Evolutionary conservation across 805 yeast genomes (phyloP).

Genomic region (Groenewaldozyma salmanticensis): DNA sequence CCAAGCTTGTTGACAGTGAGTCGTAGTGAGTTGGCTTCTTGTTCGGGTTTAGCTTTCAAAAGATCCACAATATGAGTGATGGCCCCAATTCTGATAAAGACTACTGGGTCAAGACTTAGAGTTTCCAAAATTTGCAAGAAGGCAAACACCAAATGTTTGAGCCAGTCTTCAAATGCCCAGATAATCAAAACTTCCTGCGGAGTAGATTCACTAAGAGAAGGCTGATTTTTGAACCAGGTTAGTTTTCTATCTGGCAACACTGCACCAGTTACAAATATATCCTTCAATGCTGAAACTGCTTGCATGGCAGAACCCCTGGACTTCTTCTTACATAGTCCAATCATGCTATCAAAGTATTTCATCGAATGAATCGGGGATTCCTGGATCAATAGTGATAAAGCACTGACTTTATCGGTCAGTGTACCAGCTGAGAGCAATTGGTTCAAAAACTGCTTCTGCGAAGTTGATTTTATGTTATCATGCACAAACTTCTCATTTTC

Average conservation of each 20-base stretch:
- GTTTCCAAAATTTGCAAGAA: conserved; percentile 67
- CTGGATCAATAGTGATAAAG: conserved; percentile 83
- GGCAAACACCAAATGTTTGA: conserved; percentile 67
- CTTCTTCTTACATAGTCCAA: conserved; percentile 78
- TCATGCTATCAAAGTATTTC: conserved; percentile 70
- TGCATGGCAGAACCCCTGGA: conserved; percentile 89
- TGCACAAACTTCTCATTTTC: conserved; percentile 66
- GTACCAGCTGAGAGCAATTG: conserved; percentile 91
- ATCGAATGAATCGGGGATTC: conserved; percentile 90
- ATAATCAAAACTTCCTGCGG: conserved; percentile 53
- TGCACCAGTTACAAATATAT: conserved; percentile 66
- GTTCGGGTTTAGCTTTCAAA: conserved; percentile 84
- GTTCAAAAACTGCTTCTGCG: conserved; percentile 79
- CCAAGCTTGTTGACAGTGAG: conserved; percentile 92
- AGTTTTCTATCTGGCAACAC: conserved; percentile 78
- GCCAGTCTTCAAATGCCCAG: conserved; percentile 81
- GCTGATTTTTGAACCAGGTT: conserved; percentile 68
- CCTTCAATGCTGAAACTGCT: conserved; percentile 81
- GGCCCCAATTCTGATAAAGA: conserved; percentile 72
- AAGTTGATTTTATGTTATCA: conserved; percentile 63
- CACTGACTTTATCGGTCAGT: conserved; percentile 86
- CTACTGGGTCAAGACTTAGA: conserved; percentile 83
- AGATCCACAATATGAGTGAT: conserved; percentile 71
- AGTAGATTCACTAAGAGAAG: conserved; percentile 36
- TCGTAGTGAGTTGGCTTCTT: conserved; percentile 81